These are phyloP conservation scores for Diaporthe humulicola DNA, from an alignment of 2,329 filamentous ascomycete genomes.

Conservation along the genomic window DNA sequence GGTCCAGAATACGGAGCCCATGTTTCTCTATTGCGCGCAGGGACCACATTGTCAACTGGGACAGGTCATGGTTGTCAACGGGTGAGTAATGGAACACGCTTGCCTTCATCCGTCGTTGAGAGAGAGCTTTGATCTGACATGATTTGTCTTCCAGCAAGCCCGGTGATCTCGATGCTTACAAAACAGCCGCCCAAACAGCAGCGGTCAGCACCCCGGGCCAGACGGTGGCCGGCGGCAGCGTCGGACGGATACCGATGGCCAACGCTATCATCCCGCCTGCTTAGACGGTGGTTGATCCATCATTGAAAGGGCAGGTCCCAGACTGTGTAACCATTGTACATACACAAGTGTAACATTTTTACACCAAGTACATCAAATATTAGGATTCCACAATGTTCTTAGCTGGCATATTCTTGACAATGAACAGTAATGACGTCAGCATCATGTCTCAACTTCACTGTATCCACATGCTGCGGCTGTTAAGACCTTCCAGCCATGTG, in stretches of 20 bases:
- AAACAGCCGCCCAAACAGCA: background rate
- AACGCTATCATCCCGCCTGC: conserved; percentile 10
- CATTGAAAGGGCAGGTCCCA: conserved; percentile 15
- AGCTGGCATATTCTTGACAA: background rate
- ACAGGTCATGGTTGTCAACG: conserved; percentile 24
- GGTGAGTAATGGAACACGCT: background rate
- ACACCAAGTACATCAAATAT: background rate
- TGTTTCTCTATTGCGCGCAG: conserved; percentile 17
- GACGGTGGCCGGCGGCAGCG: background rate
- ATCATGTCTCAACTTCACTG: background rate
- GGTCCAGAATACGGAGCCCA: conserved; percentile 10
- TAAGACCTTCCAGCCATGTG: background rate
- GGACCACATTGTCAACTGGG: conserved; percentile 21
- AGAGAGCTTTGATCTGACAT: background rate
- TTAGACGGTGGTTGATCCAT: background rate
- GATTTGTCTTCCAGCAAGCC: background rate
- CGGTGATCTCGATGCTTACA: conserved; percentile 18
- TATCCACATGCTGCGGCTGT: background rate
- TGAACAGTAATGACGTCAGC: background rate
- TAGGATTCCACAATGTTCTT: background rate
- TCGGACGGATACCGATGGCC: conserved; percentile 12
- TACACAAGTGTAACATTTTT: background rate
- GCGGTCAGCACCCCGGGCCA: background rate
- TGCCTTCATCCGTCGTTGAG: background rate
- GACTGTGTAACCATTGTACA: background rate